Percentiles rank a stretch among this genome's conserved stretches.
phyloP scores from a whole-genome alignment of 495 filamentous ascomycete species.

The Endocarpon pusillum region DNA sequence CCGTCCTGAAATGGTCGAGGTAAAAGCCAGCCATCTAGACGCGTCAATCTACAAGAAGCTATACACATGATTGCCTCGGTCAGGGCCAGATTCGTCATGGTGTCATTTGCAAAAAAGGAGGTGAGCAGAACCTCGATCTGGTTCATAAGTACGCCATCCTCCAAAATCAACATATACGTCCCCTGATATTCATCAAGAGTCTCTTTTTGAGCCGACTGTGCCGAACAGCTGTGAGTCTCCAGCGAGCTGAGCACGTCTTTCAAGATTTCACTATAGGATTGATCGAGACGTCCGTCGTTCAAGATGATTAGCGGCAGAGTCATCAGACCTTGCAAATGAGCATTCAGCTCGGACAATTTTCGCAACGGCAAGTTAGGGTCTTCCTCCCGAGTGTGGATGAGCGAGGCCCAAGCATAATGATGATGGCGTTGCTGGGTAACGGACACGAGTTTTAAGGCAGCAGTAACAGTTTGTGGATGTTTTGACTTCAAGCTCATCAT shows the following conservation, averaged over 20 bases:
- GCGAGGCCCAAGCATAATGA: constrained; percentile 59
- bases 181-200: not conserved
- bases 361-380: constrained; percentile 38
- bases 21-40: constrained; percentile 78
- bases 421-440: constrained; percentile 77
- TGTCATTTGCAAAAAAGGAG: constrained; percentile 72
- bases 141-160: constrained; percentile 61
- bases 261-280: constrained; percentile 65
- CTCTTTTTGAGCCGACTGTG: constrained; percentile 31
- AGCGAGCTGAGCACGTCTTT: constrained; percentile 60
- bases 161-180: constrained; percentile 25
- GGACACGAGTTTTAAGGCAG: constrained; percentile 70
- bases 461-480: constrained; percentile 74
- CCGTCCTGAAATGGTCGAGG: constrained; percentile 37
- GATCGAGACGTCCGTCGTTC: constrained; percentile 51
- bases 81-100: constrained; percentile 73
- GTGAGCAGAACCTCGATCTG: constrained; percentile 51
- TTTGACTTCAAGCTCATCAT: constrained; percentile 66
- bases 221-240: constrained; percentile 66
- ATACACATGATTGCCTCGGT: constrained; percentile 73
- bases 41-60: constrained; percentile 64
- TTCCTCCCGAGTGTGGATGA: constrained; percentile 47
- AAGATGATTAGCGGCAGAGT: constrained; percentile 55
- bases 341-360: constrained; percentile 62
- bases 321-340: constrained; percentile 59